A percentile compares a stretch with the other conserved stretches of the same genome.
Evolutionary conservation across 2,329 filamentous ascomycete genomes (phyloP).

Genomic region (Penicillium crustosum): DNA sequence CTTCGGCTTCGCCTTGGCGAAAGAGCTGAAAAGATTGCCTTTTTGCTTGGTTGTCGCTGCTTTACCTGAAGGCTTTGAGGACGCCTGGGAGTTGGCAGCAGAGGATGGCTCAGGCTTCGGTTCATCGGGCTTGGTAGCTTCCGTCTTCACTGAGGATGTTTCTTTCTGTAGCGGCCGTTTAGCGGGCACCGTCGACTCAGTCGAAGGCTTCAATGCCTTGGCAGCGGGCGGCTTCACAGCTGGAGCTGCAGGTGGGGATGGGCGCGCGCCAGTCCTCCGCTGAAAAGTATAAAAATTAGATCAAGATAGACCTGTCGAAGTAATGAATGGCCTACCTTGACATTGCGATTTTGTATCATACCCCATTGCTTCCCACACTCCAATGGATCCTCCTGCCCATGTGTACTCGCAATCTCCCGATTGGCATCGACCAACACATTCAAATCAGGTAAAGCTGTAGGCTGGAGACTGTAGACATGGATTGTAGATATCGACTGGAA

Average conservation of each 20-base stretch:
- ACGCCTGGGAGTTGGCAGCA: conserved; percentile 29
- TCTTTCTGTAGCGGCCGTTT: conserved; percentile 42
- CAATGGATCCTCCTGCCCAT: conserved; percentile 59
- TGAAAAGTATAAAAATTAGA: conserved; percentile 25
- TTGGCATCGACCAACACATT: conserved; percentile 70
- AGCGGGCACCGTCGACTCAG: conserved; percentile 38
- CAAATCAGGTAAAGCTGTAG: conserved; percentile 68
- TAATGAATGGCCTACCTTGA: conserved; percentile 48
- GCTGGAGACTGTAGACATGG: conserved; percentile 82
- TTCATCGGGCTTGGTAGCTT: conserved; percentile 24
- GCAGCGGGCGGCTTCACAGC: conserved; percentile 32
- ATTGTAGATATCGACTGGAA: conserved; percentile 76
- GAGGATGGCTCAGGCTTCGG: conserved; percentile 21
- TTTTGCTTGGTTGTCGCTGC: conserved; percentile 55
- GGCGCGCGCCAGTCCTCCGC: conserved; percentile 50
- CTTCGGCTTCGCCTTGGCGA: conserved; percentile 69
- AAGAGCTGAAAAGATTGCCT: conserved; percentile 73
- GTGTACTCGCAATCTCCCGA: conserved; percentile 59
- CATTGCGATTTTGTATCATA: conserved; percentile 70
- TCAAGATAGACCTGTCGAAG: background rate
- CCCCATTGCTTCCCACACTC: conserved; percentile 65
- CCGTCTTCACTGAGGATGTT: conserved; percentile 22
- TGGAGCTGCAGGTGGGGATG: conserved; percentile 31
- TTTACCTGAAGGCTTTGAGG: conserved; percentile 41
- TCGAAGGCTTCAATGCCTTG: conserved; percentile 10